Evolutionary conservation across 1,284 basidiomycete species (phyloP), one percentile per base, ranked within the genome.

Genomic region (Papiliotrema flavescens): DNA sequence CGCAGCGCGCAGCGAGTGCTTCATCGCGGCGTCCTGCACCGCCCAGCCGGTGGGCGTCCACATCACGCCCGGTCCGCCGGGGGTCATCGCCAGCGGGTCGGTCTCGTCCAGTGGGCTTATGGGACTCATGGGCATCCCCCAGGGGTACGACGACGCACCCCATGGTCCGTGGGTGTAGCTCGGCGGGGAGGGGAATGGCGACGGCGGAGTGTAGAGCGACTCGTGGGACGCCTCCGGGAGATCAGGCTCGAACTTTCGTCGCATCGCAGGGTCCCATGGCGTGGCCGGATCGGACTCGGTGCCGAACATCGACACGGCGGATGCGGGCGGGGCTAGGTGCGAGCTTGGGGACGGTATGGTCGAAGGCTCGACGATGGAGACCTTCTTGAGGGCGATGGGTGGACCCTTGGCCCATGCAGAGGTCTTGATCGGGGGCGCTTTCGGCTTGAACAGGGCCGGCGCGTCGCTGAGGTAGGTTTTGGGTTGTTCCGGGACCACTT

Each of bases 41-140:
- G 70, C 65, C 70, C 70, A 70, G n/a, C 71, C 71, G 2, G 61
- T 56, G 23, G 69, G 67, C 3, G 69, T 73, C 68, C 68, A 71
- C 46, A 73, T 63, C 20, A 68, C 66, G 4, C 67, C 70, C 19
- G 61, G 49, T 43, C 60, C 62, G 23, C 64, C 66, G 2, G 59
- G 60, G 17, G 68, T 58, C n/a, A 14, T 22, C 22, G n/a, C 23
- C 32, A 37, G 35, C 13, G 57, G 47, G 34, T 61, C 52, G 14
- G 49, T 46, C 13, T 56, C 42, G 14, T 34, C 51, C 39, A 32
- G 35, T 34, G 36, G 49, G n/a, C n/a, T 52, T 24, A 14, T 49
- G 20, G 42, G 69, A 59, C 36, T 40, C 67, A 71, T 69, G 11
- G 69, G 69, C 61, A 70, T 71, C 3, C 69, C 69, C 69, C 69